These are phyloP conservation scores for Solanum hybrid DNA, from an alignment of 305 asterid species.

Conservation along the genomic window DNA sequence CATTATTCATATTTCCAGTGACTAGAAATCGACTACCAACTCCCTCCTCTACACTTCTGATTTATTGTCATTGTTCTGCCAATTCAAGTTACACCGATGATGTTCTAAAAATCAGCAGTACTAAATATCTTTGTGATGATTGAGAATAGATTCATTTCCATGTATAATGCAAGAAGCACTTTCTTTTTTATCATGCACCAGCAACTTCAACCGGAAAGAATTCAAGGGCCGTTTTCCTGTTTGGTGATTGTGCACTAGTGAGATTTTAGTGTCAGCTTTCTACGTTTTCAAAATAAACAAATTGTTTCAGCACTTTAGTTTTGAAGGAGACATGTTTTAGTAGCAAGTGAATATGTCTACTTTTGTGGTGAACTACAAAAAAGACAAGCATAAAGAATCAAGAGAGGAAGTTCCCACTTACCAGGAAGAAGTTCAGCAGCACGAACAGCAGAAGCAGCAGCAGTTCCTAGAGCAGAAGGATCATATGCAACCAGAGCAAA, in stretches of 20 bases:
- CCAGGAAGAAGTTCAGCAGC: conserved; percentile 99
- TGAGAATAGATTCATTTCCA: neutral
- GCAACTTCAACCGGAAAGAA: neutral
- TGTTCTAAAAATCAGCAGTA: neutral
- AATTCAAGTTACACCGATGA: neutral
- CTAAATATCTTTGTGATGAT: neutral
- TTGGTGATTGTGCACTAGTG: neutral
- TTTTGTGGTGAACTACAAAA: neutral
- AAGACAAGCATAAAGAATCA: neutral
- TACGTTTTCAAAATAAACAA: neutral
- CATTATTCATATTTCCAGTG: neutral
- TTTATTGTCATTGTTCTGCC: neutral
- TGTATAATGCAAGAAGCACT: neutral
- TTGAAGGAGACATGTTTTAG: neutral
- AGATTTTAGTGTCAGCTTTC: neutral
- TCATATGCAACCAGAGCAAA: conserved; percentile 93
- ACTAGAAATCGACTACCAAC: neutral
- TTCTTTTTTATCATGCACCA: neutral
- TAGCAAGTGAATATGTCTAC: neutral
- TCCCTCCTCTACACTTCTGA: neutral
- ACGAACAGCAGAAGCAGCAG: conserved; percentile 75
- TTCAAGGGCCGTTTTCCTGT: neutral
- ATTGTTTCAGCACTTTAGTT: neutral
- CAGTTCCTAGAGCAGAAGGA: conserved; percentile 75
- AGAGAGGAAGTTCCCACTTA: conserved; percentile 20